Conservation (phyloP, 305 asterid genomes). For the Fraxinus velutina region DNA sequence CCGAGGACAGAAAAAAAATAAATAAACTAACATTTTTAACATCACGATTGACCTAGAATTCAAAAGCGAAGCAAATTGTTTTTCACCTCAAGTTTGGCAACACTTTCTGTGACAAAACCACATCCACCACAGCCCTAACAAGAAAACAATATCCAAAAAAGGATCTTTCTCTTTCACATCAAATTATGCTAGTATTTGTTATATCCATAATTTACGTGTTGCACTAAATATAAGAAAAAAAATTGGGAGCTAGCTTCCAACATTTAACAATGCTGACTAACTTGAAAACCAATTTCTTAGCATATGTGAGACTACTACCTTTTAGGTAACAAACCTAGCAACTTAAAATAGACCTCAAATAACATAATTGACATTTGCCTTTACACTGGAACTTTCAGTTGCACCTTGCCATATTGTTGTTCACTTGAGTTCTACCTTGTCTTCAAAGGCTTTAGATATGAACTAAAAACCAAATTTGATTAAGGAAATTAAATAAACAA, state of each 20-base stretch:
- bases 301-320: background rate
- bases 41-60: background rate
- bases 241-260: background rate
- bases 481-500: background rate
- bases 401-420: background rate
- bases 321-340: constrained; percentile 1
- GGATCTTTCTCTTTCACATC: background rate
- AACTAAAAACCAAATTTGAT: background rate
- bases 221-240: background rate
- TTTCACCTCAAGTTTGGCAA: background rate
- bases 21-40: background rate
- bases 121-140: background rate
- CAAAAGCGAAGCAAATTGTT: background rate
- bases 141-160: background rate
- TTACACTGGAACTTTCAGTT: background rate
- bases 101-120: background rate
- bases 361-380: background rate
- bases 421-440: background rate
- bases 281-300: background rate
- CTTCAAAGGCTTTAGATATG: background rate
- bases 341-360: background rate
- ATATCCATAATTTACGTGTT: background rate
- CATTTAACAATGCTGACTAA: background rate
- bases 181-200: background rate
- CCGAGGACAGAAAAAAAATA: background rate